phyloP scores from a whole-genome alignment of 805 yeast genomes.

The Ogataea wickerhamii region DNA sequence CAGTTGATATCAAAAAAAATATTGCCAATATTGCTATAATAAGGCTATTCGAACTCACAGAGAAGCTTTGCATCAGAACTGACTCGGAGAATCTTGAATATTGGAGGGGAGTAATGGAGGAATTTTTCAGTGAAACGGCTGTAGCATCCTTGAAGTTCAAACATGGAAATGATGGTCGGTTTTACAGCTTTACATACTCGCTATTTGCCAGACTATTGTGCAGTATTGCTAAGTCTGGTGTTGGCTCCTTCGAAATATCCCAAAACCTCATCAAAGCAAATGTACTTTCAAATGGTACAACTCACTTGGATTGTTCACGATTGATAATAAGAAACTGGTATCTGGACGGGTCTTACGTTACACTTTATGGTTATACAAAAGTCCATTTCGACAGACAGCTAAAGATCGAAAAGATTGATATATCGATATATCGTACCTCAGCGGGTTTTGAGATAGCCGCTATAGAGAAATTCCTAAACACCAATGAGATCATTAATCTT shows the following conservation, averaged over 20 bases:
- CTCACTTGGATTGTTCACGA: slow-evolving; percentile 51
- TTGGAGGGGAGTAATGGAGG: slow-evolving; percentile 48
- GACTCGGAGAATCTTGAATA: slow-evolving; percentile 42
- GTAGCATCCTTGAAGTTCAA: slow-evolving; percentile 44
- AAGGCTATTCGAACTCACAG: slow-evolving; percentile 48
- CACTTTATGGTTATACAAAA: slow-evolving; percentile 57
- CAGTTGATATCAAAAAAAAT: slow-evolving; percentile 28
- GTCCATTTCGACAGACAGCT: slow-evolving; percentile 60
- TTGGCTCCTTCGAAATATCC: slow-evolving; percentile 47
- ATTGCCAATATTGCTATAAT: slow-evolving; percentile 49
- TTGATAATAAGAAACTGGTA: slow-evolving; percentile 49
- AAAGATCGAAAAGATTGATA: slow-evolving; percentile 70
- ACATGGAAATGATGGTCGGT: slow-evolving; percentile 44
- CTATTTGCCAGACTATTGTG: slow-evolving; percentile 63
- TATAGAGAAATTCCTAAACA: slow-evolving; percentile 38
- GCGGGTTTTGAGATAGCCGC: slow-evolving; percentile 46
- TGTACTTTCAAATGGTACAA: slow-evolving; percentile 49
- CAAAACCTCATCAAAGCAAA: slow-evolving; percentile 50
- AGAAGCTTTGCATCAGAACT: slow-evolving; percentile 39
- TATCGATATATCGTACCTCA: slow-evolving; percentile 44
- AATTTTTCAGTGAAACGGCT: slow-evolving; percentile 52
- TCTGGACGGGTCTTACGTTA: slow-evolving; percentile 67
- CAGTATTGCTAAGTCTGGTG: slow-evolving; percentile 49
- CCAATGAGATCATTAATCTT: slow-evolving; percentile 26
- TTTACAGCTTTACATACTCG: slow-evolving; percentile 60